Percentiles rank a stretch among this genome's conserved stretches.
Conservation (phyloP, 805 yeast species). For the Wickerhamiella siamensis region DNA sequence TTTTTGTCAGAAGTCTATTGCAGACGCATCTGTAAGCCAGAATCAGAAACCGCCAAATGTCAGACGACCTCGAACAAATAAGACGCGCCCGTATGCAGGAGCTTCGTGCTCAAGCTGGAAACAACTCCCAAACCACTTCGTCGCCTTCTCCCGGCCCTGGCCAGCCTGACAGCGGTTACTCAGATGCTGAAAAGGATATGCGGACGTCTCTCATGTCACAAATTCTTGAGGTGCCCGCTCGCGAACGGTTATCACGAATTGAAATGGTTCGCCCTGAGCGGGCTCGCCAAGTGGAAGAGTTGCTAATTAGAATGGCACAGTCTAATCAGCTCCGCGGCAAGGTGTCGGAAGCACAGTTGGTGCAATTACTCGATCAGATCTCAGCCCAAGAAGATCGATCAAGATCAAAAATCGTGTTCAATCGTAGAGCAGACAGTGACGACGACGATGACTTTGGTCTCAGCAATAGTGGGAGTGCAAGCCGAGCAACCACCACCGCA, state of each 20-base stretch:
- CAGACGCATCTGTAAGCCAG: no score
- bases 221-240: constrained; percentile 65
- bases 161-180: neutral
- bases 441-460: constrained; percentile 28
- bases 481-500: constrained; percentile 1
- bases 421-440: constrained; percentile 25
- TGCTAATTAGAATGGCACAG: constrained; percentile 54
- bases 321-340: constrained; percentile 65
- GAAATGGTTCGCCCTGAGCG: constrained; percentile 83
- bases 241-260: constrained; percentile 77
- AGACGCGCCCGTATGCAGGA: constrained; percentile 87
- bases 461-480: constrained; percentile 20
- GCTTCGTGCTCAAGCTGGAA: constrained; percentile 32
- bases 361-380: constrained; percentile 66
- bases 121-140: neutral
- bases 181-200: constrained; percentile 26
- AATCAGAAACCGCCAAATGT: no score
- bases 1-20: no score
- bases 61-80: constrained; percentile 80
- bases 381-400: constrained; percentile 50
- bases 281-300: constrained; percentile 75
- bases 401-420: constrained; percentile 30
- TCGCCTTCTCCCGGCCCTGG: neutral
- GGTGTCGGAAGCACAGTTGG: constrained; percentile 69
- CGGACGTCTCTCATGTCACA: constrained; percentile 39